Base-by-base conservation (phyloP, 192 early-diverging fungal genomes). In the Rhizophagus sp. region DNA sequence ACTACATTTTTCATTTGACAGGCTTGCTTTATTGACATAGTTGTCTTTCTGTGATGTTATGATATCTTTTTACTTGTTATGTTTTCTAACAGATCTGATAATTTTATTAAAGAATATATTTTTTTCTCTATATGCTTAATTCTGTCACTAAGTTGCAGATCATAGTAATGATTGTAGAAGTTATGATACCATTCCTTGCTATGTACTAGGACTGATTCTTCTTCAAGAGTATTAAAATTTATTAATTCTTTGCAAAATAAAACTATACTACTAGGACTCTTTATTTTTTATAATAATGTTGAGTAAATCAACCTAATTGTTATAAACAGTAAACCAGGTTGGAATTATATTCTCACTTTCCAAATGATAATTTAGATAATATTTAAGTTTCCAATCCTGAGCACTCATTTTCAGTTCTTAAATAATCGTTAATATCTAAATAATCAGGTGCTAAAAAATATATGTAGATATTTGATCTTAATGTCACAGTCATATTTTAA, bases 391-490 rank as follows among this genome's bases (percentile, higher is more conserved):
- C 66, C 33, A 67, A 1, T 68, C 66, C 4, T 68, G 34, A 1
- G 34, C 34, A 34, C 33, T 33, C 4, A 34, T 25, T 22, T 68
- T 33, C 13, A n/a, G n/a, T n/a, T n/a, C 19, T 68, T 39, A 68
- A 68, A 36, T 68, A 68, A 68, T 68, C 25, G 33, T 68, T 68
- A 68, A 68, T 12, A 33, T 68, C 34, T 68, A 68, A 34, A 30
- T 68, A 7, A 34, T 12, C 66, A 19, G 66, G 66, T 19, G 15
- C 66, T 12, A 25, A 33, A 68, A 67, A 68, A 19, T 19, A 3
- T 17, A 1, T 1, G 34, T 68, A 17, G 13, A 52, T 52, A 17
- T 52, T 52, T 52, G 50, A 52, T 52, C 66, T 68, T 68, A 68
- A 68, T 15, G 66, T 68, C 13, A 34, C 66, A 15, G 34, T 68